phyloP scores from a whole-genome alignment of 805 yeast genomes.

The Yamadazyma tumulicola region DNA sequence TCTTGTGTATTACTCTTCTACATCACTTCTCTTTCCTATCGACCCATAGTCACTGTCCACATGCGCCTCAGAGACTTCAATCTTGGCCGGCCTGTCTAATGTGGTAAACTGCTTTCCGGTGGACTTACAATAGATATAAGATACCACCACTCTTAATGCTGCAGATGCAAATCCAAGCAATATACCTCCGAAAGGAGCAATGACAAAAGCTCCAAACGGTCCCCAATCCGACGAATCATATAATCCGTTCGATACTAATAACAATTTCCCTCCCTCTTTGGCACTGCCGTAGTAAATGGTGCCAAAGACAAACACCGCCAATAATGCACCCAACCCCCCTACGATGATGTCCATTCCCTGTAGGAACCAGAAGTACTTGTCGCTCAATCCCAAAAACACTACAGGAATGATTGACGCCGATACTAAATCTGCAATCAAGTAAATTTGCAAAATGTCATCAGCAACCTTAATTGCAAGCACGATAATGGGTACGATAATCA shows the following conservation, averaged over 20 bases:
- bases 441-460: conserved; percentile 78
- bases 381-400: conserved; percentile 72
- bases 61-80: conserved; percentile 14
- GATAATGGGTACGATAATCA: conserved; percentile 82
- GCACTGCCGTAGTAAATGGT: conserved; percentile 72
- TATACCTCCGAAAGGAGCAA: conserved; percentile 81
- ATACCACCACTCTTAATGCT: conserved; percentile 41
- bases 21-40: conserved; percentile 4
- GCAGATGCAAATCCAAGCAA: conserved; percentile 53
- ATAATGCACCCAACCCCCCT: conserved; percentile 80
- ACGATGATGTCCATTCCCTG: conserved; percentile 77
- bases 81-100: conserved; percentile 32
- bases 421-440: conserved; percentile 84
- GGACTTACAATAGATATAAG: conserved; percentile 28
- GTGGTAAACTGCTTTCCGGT: conserved; percentile 43
- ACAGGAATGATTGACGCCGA: conserved; percentile 86
- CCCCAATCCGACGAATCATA: conserved; percentile 83
- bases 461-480: conserved; percentile 83
- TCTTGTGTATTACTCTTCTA: conserved; percentile 4
- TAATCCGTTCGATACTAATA: conserved; percentile 76
- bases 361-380: conserved; percentile 57
- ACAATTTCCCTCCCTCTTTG: conserved; percentile 68
- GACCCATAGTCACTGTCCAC: conserved; percentile 2
- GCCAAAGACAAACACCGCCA: conserved; percentile 82
- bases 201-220: conserved; percentile 90